A percentile compares a stretch with the other conserved stretches of the same genome.
Evolutionary conservation across 495 filamentous ascomycete species (phyloP).

Genomic region (Aspergillus nidulans): DNA sequence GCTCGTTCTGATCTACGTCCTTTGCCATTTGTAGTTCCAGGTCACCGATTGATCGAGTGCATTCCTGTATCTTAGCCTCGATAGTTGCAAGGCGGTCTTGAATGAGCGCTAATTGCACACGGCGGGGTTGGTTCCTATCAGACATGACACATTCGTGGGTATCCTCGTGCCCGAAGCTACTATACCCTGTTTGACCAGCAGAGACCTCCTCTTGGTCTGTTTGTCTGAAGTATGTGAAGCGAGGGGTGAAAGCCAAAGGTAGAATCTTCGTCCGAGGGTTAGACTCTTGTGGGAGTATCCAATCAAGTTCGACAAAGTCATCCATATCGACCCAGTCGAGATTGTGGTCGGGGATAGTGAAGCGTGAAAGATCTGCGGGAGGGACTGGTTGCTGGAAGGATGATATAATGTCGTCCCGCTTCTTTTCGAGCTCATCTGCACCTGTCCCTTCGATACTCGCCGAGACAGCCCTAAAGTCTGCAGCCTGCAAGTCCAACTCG

Average conservation of each 20-base stretch:
- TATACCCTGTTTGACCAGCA: slow-evolving; percentile 66
- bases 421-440: slow-evolving; percentile 63
- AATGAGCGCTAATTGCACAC: slow-evolving; percentile 83
- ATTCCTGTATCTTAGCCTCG: slow-evolving; percentile 67
- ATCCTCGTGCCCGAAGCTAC: slow-evolving; percentile 84
- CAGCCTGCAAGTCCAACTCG: slow-evolving; percentile 84
- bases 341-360: slow-evolving; percentile 92
- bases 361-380: slow-evolving; percentile 73
- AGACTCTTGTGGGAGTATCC: slow-evolving; percentile 85
- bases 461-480: slow-evolving; percentile 90
- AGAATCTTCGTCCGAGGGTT: slow-evolving; percentile 92
- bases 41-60: slow-evolving; percentile 61
- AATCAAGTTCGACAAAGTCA: slow-evolving; percentile 96
- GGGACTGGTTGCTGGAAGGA: slow-evolving; percentile 50
- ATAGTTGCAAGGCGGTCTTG: slow-evolving; percentile 73
- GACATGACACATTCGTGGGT: slow-evolving; percentile 96
- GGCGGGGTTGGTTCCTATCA: slow-evolving; percentile 83
- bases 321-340: slow-evolving; percentile 98
- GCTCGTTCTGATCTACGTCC: slow-evolving; percentile 48
- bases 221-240: slow-evolving; percentile 95
- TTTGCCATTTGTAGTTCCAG: slow-evolving; percentile 58
- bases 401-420: slow-evolving; percentile 52
- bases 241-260: slow-evolving; percentile 84
- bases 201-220: slow-evolving; percentile 80
- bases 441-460: slow-evolving; percentile 80